These are phyloP conservation scores for Penicillium sp. DNA, from an alignment of 2,329 filamentous ascomycete species.

Conservation along the genomic window DNA sequence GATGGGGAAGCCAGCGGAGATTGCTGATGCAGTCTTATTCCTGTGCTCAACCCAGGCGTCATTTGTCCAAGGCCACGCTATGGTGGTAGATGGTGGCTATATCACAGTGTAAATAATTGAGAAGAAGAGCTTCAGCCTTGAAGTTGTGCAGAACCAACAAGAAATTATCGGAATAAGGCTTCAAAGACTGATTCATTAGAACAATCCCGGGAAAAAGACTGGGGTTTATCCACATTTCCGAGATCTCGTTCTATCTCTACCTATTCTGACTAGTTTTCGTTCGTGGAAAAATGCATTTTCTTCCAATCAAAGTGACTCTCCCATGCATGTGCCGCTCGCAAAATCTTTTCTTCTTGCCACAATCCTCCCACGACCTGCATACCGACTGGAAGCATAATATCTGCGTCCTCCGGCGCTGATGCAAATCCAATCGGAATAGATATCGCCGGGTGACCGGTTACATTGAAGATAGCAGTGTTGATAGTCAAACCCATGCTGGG, in stretches of 20 bases:
- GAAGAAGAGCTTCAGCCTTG: background rate
- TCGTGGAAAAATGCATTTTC: slow-evolving; percentile 15
- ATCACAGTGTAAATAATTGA: slow-evolving; percentile 41
- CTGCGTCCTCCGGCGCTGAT: slow-evolving; percentile 27
- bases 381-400: slow-evolving; percentile 53
- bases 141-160: background rate
- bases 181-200: background rate
- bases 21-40: slow-evolving; percentile 56
- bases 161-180: too few species aligned
- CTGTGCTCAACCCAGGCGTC: slow-evolving; percentile 54
- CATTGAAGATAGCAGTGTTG: slow-evolving; percentile 62
- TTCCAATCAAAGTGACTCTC: slow-evolving; percentile 33
- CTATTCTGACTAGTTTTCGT: slow-evolving; percentile 11
- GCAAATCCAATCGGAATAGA: slow-evolving; percentile 56
- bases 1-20: slow-evolving; percentile 56
- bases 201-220: background rate
- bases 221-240: background rate
- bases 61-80: slow-evolving; percentile 57
- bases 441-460: slow-evolving; percentile 61
- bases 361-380: slow-evolving; percentile 58
- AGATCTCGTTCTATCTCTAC: background rate
- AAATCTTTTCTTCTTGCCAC: slow-evolving; percentile 35
- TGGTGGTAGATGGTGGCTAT: slow-evolving; percentile 60
- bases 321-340: slow-evolving; percentile 31
- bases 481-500: slow-evolving; percentile 56